Conservation (phyloP, 2,329 filamentous ascomycete species). For the Neofusicoccum kwambonambiense region DNA sequence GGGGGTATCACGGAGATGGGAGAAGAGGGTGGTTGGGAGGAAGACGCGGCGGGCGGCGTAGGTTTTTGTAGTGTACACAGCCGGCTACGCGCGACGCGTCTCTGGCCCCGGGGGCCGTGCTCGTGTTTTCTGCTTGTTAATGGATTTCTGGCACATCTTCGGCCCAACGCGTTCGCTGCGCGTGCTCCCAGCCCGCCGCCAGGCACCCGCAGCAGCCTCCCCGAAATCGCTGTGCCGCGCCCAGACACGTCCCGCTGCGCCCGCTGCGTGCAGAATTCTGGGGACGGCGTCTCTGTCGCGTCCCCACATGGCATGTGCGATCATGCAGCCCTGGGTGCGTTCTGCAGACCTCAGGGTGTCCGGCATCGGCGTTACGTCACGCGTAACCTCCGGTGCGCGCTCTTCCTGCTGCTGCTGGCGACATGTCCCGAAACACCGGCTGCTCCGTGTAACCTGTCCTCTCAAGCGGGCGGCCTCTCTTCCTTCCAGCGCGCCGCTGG, state of each 20-base stretch:
- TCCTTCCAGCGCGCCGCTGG: no score
- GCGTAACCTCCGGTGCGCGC: neutral
- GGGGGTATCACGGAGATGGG: conserved; percentile 14
- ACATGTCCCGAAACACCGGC: neutral
- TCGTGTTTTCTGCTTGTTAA: conserved; percentile 7
- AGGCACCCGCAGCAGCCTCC: neutral
- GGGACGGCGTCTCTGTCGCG: neutral
- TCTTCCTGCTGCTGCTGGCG: neutral
- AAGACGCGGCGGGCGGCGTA: conserved; percentile 8
- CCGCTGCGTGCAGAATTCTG: neutral
- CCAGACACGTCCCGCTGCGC: neutral
- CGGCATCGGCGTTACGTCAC: conserved; percentile 15
- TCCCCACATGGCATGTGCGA: conserved; percentile 1
- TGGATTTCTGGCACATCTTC: neutral
- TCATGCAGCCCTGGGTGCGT: neutral
- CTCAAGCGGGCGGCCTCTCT: no score
- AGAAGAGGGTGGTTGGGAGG: neutral
- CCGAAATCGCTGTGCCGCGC: neutral
- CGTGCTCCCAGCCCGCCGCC: neutral
- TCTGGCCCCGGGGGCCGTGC: conserved; percentile 12
- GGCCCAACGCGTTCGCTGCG: neutral
- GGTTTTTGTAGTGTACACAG: conserved; percentile 5
- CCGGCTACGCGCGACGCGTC: conserved; percentile 12
- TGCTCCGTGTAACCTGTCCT: no score
- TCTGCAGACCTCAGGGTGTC: conserved; percentile 1